phyloP scores from a whole-genome alignment of 2,329 filamentous ascomycete species.

The Epichloe sp. region DNA sequence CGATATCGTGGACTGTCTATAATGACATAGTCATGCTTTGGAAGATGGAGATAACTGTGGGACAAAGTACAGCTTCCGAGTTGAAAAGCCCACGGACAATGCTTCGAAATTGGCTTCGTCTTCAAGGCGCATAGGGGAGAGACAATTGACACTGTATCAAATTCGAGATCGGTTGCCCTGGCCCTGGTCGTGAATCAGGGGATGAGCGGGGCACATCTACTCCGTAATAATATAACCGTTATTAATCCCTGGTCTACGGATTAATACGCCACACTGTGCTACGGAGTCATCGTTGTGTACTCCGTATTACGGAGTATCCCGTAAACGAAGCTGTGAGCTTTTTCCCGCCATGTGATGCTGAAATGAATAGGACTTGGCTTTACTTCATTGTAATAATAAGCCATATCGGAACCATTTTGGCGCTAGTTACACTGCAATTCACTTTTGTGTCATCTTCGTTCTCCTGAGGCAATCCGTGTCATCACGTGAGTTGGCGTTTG shows the following conservation, averaged over 20 bases:
- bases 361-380: too few relatives aligned
- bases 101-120: neutral
- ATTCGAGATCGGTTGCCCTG: neutral
- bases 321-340: neutral
- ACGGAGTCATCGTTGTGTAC: neutral
- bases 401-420: too few relatives aligned
- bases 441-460: too few relatives aligned
- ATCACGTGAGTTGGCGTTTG: conserved; percentile 4
- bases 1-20: neutral
- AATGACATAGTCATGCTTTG: neutral
- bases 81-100: neutral
- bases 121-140: neutral
- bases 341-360: too few relatives aligned
- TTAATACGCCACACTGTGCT: neutral
- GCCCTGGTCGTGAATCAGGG: neutral
- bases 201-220: neutral
- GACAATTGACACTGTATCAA: neutral
- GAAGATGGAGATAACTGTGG: neutral
- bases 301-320: too few relatives aligned
- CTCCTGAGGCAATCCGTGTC: too few relatives aligned
- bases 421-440: too few relatives aligned
- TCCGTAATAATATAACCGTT: neutral
- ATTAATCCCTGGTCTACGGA: neutral
- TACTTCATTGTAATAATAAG: too few relatives aligned
- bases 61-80: neutral